Conservation (phyloP, 441 rosid genomes). For the Francoa sonchifolia region DNA sequence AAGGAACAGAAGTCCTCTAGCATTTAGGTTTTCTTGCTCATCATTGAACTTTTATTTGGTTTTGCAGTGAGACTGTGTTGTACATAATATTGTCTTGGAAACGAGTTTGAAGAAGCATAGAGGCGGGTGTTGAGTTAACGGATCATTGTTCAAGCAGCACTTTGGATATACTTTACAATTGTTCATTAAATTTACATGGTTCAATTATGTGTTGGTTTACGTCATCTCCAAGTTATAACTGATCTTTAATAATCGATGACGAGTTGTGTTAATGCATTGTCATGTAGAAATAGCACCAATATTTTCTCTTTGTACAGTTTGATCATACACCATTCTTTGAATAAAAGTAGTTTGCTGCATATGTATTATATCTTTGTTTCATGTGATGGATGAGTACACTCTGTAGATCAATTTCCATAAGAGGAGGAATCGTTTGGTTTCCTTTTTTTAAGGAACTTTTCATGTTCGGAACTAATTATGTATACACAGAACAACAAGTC, state of each 20-base stretch:
- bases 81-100: background rate
- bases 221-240: background rate
- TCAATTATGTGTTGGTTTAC: background rate
- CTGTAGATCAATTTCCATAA: no score
- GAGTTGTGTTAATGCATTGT: background rate
- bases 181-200: background rate
- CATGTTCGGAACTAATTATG: no score
- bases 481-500: no score
- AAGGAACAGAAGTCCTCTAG: no score
- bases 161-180: background rate
- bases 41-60: background rate
- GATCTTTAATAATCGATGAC: background rate
- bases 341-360: no score
- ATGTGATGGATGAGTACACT: no score
- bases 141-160: background rate
- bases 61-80: constrained; percentile 7
- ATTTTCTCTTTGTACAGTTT: background rate
- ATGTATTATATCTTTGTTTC: no score
- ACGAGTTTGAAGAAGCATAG: background rate
- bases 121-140: background rate
- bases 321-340: no score
- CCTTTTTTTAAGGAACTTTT: no score
- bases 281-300: background rate
- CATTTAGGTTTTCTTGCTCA: constrained; percentile 8
- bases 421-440: no score